Base-by-base conservation (phyloP, 2,329 filamentous ascomycete species). In the Paracoccidioides lutzii region DNA sequence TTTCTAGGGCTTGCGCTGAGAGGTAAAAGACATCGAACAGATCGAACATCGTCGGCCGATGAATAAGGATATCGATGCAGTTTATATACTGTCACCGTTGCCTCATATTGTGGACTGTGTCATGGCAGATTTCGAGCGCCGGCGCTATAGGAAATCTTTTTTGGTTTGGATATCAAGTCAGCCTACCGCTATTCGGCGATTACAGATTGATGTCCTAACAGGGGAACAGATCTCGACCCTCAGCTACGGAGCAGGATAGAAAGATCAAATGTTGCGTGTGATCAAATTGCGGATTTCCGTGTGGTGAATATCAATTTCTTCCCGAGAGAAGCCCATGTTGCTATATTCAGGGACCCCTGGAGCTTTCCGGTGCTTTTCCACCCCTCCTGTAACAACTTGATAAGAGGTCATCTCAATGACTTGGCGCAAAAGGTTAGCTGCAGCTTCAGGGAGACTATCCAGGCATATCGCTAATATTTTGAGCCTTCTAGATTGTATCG, bases 291-390 rank as follows among this genome's bases (percentile, higher is more conserved):
- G n/a, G 81, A 84, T 55, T 90, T 90, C 66, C 83, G 85, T 58
- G 88, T 90, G 4, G 76, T 97, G 55, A 88, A 90, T 54, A 81
- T 95, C 68, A 87, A 96, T 70, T 98, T 85, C 70, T 91, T 83
- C 67, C 90, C 93, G 5, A 82, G 89, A 65, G 93, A 98, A 73
- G 93, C 90, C 5, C 88, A 94, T 64, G 75, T 98, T 43, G 78
- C 96, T 63, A 95, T 89, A 0, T 96, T 98, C 65, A 79, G 87
- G 66, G 91, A 98, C 67, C 91, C 93, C 0, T 95, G 87, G 84
- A 97, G 91, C 72, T 98, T 98, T 66, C 90, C 90, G 0, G 80
- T 90, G 53, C 77, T 98, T 57, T 98, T 87, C 73, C 91, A 98
- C 67, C 91, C 91, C 0, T 82, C 80, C 54, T 97, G 93, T 73